Percentiles rank a stretch among this genome's conserved stretches.
These are phyloP conservation scores for Colletotrichum theobromicola DNA, from an alignment of 2,329 filamentous ascomycete species.

Conservation along the genomic window DNA sequence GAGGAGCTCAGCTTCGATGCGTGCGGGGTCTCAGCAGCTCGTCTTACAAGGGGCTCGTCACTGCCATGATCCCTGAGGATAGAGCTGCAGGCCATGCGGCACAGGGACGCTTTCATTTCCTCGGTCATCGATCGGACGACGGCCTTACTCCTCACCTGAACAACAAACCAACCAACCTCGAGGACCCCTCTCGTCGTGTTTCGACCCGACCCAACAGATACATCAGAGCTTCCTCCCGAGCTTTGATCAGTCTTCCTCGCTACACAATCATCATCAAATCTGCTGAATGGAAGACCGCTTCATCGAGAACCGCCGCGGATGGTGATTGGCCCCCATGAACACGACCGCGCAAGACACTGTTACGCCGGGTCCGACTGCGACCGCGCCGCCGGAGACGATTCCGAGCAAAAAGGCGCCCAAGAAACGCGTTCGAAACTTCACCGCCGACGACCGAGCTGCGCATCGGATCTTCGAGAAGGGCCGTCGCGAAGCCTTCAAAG, in stretches of 20 bases:
- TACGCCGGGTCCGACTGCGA: neutral
- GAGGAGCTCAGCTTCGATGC: neutral
- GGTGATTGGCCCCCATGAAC: neutral
- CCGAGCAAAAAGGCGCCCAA: slow-evolving; percentile 23
- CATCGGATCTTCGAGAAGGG: slow-evolving; percentile 45
- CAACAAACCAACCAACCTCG: neutral
- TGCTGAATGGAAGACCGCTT: neutral
- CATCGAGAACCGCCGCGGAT: neutral
- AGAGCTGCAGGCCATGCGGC: neutral
- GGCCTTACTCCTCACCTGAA: neutral
- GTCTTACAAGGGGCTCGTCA: neutral
- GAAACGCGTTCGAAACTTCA: slow-evolving; percentile 43
- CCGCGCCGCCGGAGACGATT: neutral
- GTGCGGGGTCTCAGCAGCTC: slow-evolving; percentile 4
- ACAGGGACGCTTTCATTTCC: neutral
- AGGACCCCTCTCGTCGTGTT: neutral
- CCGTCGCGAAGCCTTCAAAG: slow-evolving; percentile 45
- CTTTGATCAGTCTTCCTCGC: neutral
- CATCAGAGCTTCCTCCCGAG: neutral
- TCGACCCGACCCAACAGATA: neutral
- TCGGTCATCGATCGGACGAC: slow-evolving; percentile 1
- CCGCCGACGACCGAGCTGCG: slow-evolving; percentile 43
- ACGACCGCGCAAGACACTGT: neutral
- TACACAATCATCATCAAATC: neutral
- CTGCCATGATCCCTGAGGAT: neutral